phyloP scores from a whole-genome alignment of 495 filamentous ascomycete genomes.

The Lasiosphaeria miniovina region DNA sequence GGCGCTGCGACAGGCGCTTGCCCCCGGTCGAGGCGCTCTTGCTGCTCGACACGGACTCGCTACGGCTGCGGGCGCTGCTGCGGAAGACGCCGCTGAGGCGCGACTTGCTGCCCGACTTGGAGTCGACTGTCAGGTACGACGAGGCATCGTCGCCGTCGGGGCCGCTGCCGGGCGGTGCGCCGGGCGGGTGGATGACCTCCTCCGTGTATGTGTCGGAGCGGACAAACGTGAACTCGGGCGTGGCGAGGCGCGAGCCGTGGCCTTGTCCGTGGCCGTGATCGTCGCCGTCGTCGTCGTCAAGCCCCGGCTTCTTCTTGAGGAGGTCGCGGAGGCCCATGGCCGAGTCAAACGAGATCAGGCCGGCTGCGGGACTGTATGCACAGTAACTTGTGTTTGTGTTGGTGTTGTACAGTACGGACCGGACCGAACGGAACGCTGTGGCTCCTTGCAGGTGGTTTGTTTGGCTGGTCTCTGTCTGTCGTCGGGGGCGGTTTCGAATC shows the following conservation, averaged over 20 bases:
- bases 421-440: too few species aligned
- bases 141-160: slow-evolving; percentile 24
- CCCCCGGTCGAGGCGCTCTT: slow-evolving; percentile 33
- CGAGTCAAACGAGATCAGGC: not conserved
- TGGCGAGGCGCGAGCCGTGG: slow-evolving; percentile 30
- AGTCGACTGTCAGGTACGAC: slow-evolving; percentile 34
- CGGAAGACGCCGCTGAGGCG: slow-evolving; percentile 32
- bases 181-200: slow-evolving; percentile 70
- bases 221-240: slow-evolving; percentile 78
- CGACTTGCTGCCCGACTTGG: slow-evolving; percentile 19
- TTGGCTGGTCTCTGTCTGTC: too few species aligned
- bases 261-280: slow-evolving; percentile 28
- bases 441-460: too few species aligned
- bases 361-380: not conserved
- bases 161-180: slow-evolving; percentile 36
- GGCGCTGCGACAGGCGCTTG: slow-evolving; percentile 62
- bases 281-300: slow-evolving; percentile 43
- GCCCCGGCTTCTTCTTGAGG: slow-evolving; percentile 65
- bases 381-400: not conserved
- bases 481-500: too few species aligned
- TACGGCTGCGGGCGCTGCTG: slow-evolving; percentile 48
- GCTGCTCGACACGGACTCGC: slow-evolving; percentile 42
- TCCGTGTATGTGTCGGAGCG: slow-evolving; percentile 77
- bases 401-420: not conserved
- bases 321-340: slow-evolving; percentile 71